Evolutionary conservation across 2,329 filamentous ascomycete species (phyloP).

Genomic region (Setomelanomma holmii): DNA sequence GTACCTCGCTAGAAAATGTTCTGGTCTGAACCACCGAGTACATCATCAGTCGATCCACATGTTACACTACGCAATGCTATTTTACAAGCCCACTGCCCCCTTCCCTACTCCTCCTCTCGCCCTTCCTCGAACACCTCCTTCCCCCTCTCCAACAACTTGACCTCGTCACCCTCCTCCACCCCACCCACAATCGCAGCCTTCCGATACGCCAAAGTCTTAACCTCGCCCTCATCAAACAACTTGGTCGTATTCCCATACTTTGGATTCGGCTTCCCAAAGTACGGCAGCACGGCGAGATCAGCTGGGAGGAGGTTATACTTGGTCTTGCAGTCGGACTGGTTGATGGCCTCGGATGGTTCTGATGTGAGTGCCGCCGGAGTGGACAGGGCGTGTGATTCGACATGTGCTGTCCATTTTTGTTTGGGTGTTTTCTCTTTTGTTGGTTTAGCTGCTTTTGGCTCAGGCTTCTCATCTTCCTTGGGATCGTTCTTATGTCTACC

Average conservation of each 20-base stretch:
- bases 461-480: neutral
- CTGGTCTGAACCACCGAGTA: too few relatives aligned
- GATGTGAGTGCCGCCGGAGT: conserved; percentile 5
- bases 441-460: neutral
- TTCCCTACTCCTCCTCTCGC: neutral
- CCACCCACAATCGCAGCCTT: conserved; percentile 18
- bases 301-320: conserved; percentile 11
- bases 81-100: neutral
- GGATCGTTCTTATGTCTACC: conserved; percentile 2
- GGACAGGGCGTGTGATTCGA: conserved; percentile 5
- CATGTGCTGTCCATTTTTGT: conserved; percentile 17
- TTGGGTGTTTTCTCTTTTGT: conserved; percentile 12
- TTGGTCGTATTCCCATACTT: conserved; percentile 21
- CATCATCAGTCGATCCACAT: neutral
- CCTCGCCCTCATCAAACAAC: conserved; percentile 16
- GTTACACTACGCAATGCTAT: too few relatives aligned
- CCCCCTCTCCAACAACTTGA: conserved; percentile 6
- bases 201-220: conserved; percentile 10
- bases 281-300: conserved; percentile 14
- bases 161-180: conserved; percentile 6
- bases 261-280: conserved; percentile 14
- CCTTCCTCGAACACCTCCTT: conserved; percentile 16
- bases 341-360: conserved; percentile 17
- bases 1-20: too few relatives aligned
- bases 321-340: conserved; percentile 17